A percentile compares a stretch with the other conserved stretches of the same genome.
phyloP scores from a whole-genome alignment of 768 basidiomycete species.

The Trametes cubensis region DNA sequence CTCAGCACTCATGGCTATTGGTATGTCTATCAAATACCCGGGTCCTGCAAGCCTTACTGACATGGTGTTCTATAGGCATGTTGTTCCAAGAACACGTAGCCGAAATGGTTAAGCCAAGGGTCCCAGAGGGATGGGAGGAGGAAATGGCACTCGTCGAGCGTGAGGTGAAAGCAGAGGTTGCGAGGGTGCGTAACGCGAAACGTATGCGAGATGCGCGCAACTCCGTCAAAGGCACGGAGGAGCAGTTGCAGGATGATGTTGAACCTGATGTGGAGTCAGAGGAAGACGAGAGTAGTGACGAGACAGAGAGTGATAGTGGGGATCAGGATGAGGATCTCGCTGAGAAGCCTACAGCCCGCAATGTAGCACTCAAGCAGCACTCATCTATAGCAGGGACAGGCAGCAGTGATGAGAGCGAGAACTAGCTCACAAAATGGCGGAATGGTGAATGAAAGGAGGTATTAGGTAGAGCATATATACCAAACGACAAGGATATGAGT shows the following conservation, averaged over 20 bases:
- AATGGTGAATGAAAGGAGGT: neutral
- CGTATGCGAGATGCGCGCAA: constrained; percentile 1
- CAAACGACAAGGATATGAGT: neutral
- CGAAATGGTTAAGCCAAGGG: constrained; percentile 41
- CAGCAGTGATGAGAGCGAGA: neutral
- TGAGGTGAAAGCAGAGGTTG: neutral
- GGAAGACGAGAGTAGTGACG: neutral
- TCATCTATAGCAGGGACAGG: neutral
- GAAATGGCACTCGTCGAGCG: constrained; percentile 26
- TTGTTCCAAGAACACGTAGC: constrained; percentile 68
- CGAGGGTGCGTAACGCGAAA: constrained; percentile 3
- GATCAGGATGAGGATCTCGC: neutral
- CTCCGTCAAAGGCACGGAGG: neutral
- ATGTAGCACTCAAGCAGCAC: neutral
- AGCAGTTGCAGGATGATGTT: neutral
- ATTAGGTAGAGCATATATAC: constrained; percentile 16
- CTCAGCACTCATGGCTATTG: constrained; percentile 71
- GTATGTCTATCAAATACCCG: constrained; percentile 40
- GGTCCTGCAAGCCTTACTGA: neutral
- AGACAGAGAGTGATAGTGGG: neutral
- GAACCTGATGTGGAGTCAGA: neutral
- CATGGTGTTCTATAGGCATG: constrained; percentile 49
- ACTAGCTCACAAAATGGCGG: neutral
- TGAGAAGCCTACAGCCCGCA: neutral
- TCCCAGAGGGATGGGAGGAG: constrained; percentile 53